Evolutionary conservation across 2,329 filamentous ascomycete genomes (phyloP), one percentile per base, ranked within the genome.

Genomic region (Scedosporium boydii): DNA sequence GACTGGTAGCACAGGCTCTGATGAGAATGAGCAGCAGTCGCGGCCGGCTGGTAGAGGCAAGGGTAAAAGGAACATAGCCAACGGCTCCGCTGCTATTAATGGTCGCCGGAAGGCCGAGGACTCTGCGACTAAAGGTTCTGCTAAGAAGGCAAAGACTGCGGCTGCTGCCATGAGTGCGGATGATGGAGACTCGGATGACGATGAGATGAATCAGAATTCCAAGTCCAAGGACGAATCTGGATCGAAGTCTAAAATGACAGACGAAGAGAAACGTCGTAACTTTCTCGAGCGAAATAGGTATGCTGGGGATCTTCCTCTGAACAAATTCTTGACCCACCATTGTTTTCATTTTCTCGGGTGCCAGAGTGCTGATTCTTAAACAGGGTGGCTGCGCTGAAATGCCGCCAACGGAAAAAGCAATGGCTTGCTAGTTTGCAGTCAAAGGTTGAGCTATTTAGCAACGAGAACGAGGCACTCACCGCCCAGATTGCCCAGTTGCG

Each of bases 181-280:
- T 9, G 46, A 61, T 16, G 67, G 68, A 0, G 73, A 77, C 7
- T 77, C 74, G 9, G 81, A 85, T 4, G 81, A 85, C 3, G 79
- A 83, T 3, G 75, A 77, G 78, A 78, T 26, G 82, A 85, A 1
- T 80, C 85, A 4, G 78, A 82, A 48, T 23, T 48, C 44, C 12
- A 55, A 55, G 23, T 55, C 4, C 83, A 61, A 71, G 80, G 66
- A 83, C 80, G 57, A 82, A 84, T 59, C 80, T 84, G 5, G 82
- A 80, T 34, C 80, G 51, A 89, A 87, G 74, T 71, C 74, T 0
- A 97, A 96, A 80, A 96, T 97, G 91, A 97, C 93, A 0, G 95
- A 98, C 63, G 95, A 98, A 71, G 95, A 99, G 78, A 99, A 99
- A 80, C 85, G 95, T 51, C 96, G 96, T 78, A 99, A 98, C 73